Evolutionary conservation across 257 asterid genomes (phyloP), one percentile per base, ranked within the genome.

Genomic region (Lantana camara): DNA sequence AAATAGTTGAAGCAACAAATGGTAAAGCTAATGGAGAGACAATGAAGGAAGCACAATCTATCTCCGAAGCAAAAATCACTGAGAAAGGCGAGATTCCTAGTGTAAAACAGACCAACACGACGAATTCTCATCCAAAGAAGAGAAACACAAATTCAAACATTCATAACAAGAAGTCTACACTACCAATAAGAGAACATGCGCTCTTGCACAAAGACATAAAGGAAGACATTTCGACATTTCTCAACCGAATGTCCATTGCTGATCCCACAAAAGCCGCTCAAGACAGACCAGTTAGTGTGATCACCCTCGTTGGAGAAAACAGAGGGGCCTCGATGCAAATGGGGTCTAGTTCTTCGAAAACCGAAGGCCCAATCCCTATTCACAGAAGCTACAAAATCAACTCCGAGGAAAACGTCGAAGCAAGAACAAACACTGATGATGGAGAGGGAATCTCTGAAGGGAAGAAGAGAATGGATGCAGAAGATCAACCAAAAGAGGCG

Each of bases 281-380:
- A 24, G 89, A 80, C 48, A 76, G 51, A 56, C 75, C 78, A 7
- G 78, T 78, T 40, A 80, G 84, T 29, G 88, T 90, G 27, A 79
- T 94, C 66, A 94, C 95, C 30, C 91, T 94, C 54, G 91, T 95
- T 13, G 99, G 97, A 45, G 97, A 94, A 60, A 94, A 90, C 40
- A 77, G 89, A 71, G 99, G 99, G 24, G 96, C 97, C 15, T 75
- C 87, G 3, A 82, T 94, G 96, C 92, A 88, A 30, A 70, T 85
- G 60, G 90, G 96, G 58, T 57, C 87, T 5, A 80, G 74, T 19
- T 67, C 90, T 34, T 68, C 85, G 8, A 71, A 56, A 27, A 59
- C 30, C 70, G 88, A 75, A 49, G 71, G 63, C 30, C 72, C 69
- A n/a, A 20, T 90, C 54, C 92, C 73, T 67, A 90, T 90, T 64